Evolutionary conservation across 1,284 basidiomycete genomes (phyloP), one percentile per base, ranked within the genome.

Genomic region (Cutaneotrichosporon sp.): DNA sequence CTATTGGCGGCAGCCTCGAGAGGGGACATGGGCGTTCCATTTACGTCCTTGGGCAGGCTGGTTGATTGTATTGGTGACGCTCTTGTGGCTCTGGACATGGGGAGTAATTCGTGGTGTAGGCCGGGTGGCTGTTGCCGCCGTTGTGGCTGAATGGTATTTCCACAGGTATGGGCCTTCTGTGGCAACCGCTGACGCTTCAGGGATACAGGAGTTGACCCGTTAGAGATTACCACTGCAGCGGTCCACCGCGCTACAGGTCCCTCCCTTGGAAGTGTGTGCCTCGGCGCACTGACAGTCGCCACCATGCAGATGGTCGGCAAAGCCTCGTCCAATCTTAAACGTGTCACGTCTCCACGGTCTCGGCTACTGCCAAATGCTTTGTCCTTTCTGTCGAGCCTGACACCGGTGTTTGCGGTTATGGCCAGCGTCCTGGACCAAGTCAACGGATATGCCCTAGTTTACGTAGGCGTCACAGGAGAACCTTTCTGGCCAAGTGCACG

Each of bases 101-200:
- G 87, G 84, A 15, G 84, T 96, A 3, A 83, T 88, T 14, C 80
- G 91, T 30, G 91, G 92, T 1, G 71, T 90, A 0, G 76, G 91
- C 49, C 79, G 89, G 5, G 88, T 87, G 38, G 83, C 85, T 0
- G 84, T 86, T 43, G 85, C 89, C 0, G 86, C 84, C 22, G 88
- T 92, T 1, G 82, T 97, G 36, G 92, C 90, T 1, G 84, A 87
- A 38, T 97, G 91, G 90, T 96, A 94, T 70, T 94, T 91, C 66
- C 81, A 86, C 43, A 81, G 88, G 84, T 88, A 68, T 68, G 82
- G 34, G 22, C 33, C 49, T 1, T 4, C 10, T 44, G 42, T 44
- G 4, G 46, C 58, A 54, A 20, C 48, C 17, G 18, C 22, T 59
- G 13, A 55, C 34, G 13, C 10, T 8, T 7, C 38, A 60, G 59